Conservation (phyloP, 179 eudicot genomes). For the Heliamphora pulchella region DNA sequence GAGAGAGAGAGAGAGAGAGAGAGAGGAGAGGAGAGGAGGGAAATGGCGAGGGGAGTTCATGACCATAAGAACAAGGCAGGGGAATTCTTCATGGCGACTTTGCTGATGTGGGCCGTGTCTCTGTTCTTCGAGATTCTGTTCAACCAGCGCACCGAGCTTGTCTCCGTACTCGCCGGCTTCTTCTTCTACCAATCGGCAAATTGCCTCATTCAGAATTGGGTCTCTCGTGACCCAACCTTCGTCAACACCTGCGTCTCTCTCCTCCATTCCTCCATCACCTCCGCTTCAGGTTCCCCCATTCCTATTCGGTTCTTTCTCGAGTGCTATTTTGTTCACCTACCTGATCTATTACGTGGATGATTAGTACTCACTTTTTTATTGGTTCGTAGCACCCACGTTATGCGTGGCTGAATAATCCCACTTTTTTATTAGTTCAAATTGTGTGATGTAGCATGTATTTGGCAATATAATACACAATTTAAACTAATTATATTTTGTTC, state of each 20-base stretch:
- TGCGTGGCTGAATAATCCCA: no score
- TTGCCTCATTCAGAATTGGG: slow-evolving; percentile 40
- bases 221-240: slow-evolving; percentile 55
- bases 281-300: slow-evolving; percentile 45
- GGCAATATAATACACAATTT: no score
- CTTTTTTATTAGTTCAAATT: no score
- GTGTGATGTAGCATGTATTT: no score
- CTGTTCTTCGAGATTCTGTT: slow-evolving; percentile 51
- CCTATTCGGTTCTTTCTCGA: not conserved
- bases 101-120: slow-evolving; percentile 60
- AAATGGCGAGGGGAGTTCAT: slow-evolving; percentile 28
- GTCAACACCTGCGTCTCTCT: slow-evolving; percentile 81
- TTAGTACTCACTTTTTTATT: no score
- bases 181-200: slow-evolving; percentile 62
- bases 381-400: no score
- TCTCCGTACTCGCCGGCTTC: slow-evolving; percentile 36
- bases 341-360: no score
- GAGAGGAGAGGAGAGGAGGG: not conserved
- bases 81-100: slow-evolving; percentile 52
- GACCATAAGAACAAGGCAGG: slow-evolving; percentile 31
- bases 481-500: no score
- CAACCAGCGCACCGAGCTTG: slow-evolving; percentile 41
- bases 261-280: slow-evolving; percentile 66
- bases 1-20: not conserved
- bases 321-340: no score